These are phyloP conservation scores for Cucurbita moschata DNA, from an alignment of 306 rosid genomes.

Conservation along the genomic window DNA sequence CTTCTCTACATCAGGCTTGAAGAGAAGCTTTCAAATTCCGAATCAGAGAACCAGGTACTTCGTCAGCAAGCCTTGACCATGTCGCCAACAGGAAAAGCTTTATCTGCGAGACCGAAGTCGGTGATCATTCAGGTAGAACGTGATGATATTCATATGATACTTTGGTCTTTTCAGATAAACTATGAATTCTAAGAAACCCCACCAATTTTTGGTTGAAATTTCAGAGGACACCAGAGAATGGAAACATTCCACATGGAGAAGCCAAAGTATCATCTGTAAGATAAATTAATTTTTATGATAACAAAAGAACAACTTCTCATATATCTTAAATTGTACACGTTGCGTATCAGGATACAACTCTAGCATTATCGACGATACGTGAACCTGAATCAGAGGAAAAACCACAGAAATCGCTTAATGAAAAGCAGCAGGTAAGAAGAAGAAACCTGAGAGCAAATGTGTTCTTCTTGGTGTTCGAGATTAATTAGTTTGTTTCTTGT, in stretches of 20 bases:
- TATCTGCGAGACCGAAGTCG: conserved; percentile 66
- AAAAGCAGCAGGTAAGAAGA: conserved; percentile 84
- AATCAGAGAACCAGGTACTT: conserved; percentile 98
- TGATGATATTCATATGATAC: conserved; percentile 9
- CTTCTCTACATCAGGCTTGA: conserved; percentile 53
- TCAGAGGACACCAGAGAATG: conserved; percentile 96
- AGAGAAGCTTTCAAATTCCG: conserved; percentile 88
- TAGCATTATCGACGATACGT: conserved; percentile 60
- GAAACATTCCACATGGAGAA: conserved; percentile 66
- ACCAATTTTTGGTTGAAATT: conserved; percentile 13
- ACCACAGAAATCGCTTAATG: conserved; percentile 95
- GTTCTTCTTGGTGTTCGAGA: conserved; percentile 7
- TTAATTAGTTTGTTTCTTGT: conserved; percentile 9
- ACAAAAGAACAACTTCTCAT: background rate
- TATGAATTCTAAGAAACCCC: conserved; percentile 2
- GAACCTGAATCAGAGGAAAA: conserved; percentile 98
- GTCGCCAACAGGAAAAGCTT: conserved; percentile 77
- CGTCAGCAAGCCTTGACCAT: conserved; percentile 97
- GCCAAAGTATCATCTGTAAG: conserved; percentile 51
- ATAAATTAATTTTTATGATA: background rate
- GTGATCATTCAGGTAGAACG: conserved; percentile 71
- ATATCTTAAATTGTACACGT: background rate
- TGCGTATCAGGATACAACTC: conserved; percentile 59
- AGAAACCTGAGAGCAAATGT: too few species aligned
- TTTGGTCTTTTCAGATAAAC: background rate